These are phyloP conservation scores for Penicillium sp. DNA, from an alignment of 2,329 filamentous ascomycete species.

Conservation along the genomic window DNA sequence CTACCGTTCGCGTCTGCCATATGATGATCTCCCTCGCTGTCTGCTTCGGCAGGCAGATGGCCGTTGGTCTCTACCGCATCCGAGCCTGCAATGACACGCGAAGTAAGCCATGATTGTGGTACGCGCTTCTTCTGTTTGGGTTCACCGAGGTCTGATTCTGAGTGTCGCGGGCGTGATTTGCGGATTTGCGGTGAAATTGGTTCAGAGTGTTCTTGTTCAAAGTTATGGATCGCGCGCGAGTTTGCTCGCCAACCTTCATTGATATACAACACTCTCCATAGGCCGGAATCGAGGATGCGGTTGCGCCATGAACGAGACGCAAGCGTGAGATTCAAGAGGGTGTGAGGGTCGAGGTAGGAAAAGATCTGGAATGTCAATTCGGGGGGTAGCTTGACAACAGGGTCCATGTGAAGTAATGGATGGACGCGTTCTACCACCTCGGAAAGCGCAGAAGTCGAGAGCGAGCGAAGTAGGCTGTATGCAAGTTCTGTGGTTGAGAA, in stretches of 20 bases:
- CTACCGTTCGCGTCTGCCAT: conserved; percentile 44
- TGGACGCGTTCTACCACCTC: conserved; percentile 77
- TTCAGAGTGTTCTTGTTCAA: conserved; percentile 57
- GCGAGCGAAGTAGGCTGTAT: conserved; percentile 71
- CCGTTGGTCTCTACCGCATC: background rate
- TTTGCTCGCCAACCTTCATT: conserved; percentile 83
- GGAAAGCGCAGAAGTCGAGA: conserved; percentile 77
- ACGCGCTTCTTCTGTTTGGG: conserved; percentile 55
- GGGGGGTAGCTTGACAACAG: conserved; percentile 77
- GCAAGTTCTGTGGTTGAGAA: conserved; percentile 64
- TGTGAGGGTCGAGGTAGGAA: conserved; percentile 77
- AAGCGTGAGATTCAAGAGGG: conserved; percentile 74
- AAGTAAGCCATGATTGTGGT: conserved; percentile 45
- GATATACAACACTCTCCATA: conserved; percentile 83
- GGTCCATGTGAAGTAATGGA: conserved; percentile 88
- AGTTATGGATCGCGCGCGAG: conserved; percentile 62
- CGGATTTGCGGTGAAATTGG: conserved; percentile 39
- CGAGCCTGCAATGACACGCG: conserved; percentile 29
- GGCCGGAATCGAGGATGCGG: conserved; percentile 74
- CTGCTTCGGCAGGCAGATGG: conserved; percentile 18
- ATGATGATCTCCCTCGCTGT: conserved; percentile 43
- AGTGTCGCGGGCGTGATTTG: conserved; percentile 48
- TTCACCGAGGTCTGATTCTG: conserved; percentile 50
- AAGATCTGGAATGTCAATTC: conserved; percentile 91
- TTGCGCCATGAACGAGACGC: conserved; percentile 81